Evolutionary conservation across 108 stramenopile genomes (phyloP).

Genomic region (Fistulifera solaris): DNA sequence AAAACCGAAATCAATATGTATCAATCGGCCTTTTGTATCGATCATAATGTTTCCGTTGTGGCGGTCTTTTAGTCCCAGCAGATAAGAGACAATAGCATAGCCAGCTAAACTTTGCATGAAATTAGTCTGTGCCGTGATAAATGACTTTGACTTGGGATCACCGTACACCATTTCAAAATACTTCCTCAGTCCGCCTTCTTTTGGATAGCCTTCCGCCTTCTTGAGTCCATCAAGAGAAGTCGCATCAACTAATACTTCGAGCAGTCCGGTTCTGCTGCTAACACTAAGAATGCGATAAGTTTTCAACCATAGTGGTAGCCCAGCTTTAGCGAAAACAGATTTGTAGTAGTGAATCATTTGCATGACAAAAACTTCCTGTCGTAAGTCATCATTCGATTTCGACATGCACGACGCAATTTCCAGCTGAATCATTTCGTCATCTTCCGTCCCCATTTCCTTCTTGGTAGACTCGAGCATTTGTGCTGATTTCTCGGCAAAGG

Average conservation of each 20-base stretch:
- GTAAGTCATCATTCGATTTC: slow-evolving; percentile 96
- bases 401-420: slow-evolving; percentile 79
- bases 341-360: slow-evolving; percentile 98
- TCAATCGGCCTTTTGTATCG: slow-evolving; percentile 86
- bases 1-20: slow-evolving; percentile 99
- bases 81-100: slow-evolving; percentile 87
- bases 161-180: slow-evolving; percentile 88
- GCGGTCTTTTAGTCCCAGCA: slow-evolving; percentile 95
- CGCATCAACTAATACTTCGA: slow-evolving; percentile 87
- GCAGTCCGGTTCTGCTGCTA: slow-evolving; percentile 83
- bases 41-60: slow-evolving; percentile 99
- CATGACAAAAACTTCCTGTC: slow-evolving; percentile 95
- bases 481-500: slow-evolving; percentile 79
- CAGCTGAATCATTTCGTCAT: slow-evolving; percentile 20
- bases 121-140: slow-evolving; percentile 85
- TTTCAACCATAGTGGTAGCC: slow-evolving; percentile 86
- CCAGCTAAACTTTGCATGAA: slow-evolving; percentile 85
- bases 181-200: slow-evolving; percentile 69
- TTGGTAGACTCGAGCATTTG: slow-evolving; percentile 51
- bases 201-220: slow-evolving; percentile 84
- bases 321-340: slow-evolving; percentile 82
- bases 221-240: slow-evolving; percentile 94
- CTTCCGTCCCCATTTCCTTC: slow-evolving; percentile 27
- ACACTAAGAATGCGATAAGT: slow-evolving; percentile 95
- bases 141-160: slow-evolving; percentile 57